Base-by-base conservation (phyloP, 1,284 basidiomycete species). In the Chondrostereum purpureum region DNA sequence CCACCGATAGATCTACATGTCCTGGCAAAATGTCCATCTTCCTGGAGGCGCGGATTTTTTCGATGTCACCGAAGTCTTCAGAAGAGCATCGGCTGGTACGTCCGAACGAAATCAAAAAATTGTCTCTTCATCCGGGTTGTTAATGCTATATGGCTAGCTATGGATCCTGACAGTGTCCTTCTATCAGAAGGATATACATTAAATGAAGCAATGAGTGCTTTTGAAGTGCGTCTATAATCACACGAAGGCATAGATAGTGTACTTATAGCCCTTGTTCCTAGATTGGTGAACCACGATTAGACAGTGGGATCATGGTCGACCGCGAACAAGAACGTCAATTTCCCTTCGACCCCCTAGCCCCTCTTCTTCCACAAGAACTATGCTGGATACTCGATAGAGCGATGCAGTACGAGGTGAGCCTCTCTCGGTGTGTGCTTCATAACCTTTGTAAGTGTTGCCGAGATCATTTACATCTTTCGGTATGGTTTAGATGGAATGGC, bases 261-360 rank as follows among this genome's bases (percentile, higher is more conserved):
- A n/a, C n/a, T n/a, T n/a, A n/a, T n/a, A n/a, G n/a, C n/a, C n/a
- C n/a, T 20, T 45, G 31, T 42, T 27, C 33, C 19, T 55, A 92
- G 89, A 92, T 95, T 48, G 89, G 91, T 46, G 91, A 95, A 62
- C 83, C 88, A 10, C 80, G 88, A 12, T 83, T 95, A 62, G 93
- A 97, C 64, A 89, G 80, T 48, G 92, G 92, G 4, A 70, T 88
- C 50, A 70, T 77, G 2, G 60, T 69, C 19, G 69, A 41, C 39
- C 17, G 14, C 4, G 18, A 72, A 49, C 69, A 68, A 34, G 68
- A 72, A 21, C 57, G 60, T 11, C 57, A 61, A 14, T 67, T 66
- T 0, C 60, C 64, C 3, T 95, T 94, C 56, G 70, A 93, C 53
- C 80, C 88, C 0, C 61, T 78, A 22, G 59, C 69, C 1, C 73